Percentiles rank a stretch among this genome's conserved stretches.
Conservation (phyloP, 2,329 filamentous ascomycete genomes). For the Epichloe baconii region DNA sequence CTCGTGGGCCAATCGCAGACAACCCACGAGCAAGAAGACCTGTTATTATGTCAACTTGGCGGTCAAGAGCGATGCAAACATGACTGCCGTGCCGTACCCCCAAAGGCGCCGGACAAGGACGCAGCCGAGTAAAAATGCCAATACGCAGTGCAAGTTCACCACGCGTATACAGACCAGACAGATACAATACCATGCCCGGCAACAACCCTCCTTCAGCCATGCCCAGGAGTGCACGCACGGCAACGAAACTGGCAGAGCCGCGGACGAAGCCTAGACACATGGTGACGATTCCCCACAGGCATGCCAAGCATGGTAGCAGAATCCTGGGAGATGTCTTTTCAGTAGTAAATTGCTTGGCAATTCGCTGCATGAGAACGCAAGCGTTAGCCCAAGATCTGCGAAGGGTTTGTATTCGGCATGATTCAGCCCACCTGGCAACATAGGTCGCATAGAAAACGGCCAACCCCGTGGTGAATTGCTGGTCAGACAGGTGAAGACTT, state of each 20-base stretch:
- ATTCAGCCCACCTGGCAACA: conserved; percentile 34
- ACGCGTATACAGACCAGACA: conserved; percentile 67
- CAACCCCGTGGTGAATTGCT: conserved; percentile 51
- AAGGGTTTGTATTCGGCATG: not conserved
- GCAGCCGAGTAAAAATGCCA: conserved; percentile 57
- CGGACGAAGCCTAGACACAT: conserved; percentile 55
- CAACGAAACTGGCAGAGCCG: conserved; percentile 52
- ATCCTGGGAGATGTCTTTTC: conserved; percentile 48
- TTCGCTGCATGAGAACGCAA: conserved; percentile 24
- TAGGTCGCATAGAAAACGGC: conserved; percentile 54
- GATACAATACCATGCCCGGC: conserved; percentile 54
- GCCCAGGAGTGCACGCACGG: conserved; percentile 54
- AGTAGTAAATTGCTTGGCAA: conserved; percentile 52
- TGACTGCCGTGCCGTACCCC: conserved; percentile 22
- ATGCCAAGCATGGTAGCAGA: conserved; percentile 52
- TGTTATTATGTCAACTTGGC: conserved; percentile 22
- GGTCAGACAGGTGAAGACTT: conserved; percentile 43
- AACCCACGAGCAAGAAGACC: conserved; percentile 60
- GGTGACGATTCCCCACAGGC: conserved; percentile 54
- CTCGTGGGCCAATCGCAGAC: conserved; percentile 45
- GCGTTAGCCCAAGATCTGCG: too few relatives aligned
- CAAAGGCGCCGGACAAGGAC: conserved; percentile 57
- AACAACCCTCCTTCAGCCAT: conserved; percentile 57
- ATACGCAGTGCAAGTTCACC: conserved; percentile 59
- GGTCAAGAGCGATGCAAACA: too few relatives aligned